Evolutionary conservation across 75 land plant genomes (phyloP), one percentile per base, ranked within the genome.

Genomic region (Sequoia sempervirens): DNA sequence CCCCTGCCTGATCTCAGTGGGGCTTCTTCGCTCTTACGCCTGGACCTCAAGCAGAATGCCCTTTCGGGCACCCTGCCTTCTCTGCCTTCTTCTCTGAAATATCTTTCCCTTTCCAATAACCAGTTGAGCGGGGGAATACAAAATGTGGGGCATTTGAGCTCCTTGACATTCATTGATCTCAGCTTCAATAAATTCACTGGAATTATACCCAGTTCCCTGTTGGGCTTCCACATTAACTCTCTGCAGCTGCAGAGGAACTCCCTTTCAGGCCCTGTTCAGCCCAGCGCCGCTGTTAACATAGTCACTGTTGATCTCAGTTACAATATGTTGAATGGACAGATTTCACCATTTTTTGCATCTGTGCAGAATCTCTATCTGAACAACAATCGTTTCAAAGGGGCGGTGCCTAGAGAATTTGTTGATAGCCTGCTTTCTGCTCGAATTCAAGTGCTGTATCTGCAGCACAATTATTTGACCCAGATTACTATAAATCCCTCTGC

Each of bases 101-200:
- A 92, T 87, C 85, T 95, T 64, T 86, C 91, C 36, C 87, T 94
- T 61, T 87, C 94, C 34, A 87, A 82, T 75, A 95, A 95, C 87
- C 84, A 83, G 38, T 82, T 95, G 18, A 56, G 81, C 23, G 97
- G 97, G 2, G 81, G 86, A 13, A 82, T 94, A 41, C 81, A 75
- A 37, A 81, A 34, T 54, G 73, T 92, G 30, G 45, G 80, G 69
- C 82, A 86, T 18, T 87, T 91, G 82, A 79, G 38, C 75, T 64
- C 83, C 41, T 80, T 95, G 40, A 84, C 84, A 75, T 95, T 81
- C 81, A 83, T 95, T 47, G 97, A 95, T 87, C 85, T 94, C 20
- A 94, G 97, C 85, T 80, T 86, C 87, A 95, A 94, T 86, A 87
- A 72, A 45, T 89, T 95, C 86, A 85, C 89, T 7, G 97, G 96